These are phyloP conservation scores for Ascochyta viciae-villosae DNA, from an alignment of 2,329 filamentous ascomycete species.

Conservation along the genomic window DNA sequence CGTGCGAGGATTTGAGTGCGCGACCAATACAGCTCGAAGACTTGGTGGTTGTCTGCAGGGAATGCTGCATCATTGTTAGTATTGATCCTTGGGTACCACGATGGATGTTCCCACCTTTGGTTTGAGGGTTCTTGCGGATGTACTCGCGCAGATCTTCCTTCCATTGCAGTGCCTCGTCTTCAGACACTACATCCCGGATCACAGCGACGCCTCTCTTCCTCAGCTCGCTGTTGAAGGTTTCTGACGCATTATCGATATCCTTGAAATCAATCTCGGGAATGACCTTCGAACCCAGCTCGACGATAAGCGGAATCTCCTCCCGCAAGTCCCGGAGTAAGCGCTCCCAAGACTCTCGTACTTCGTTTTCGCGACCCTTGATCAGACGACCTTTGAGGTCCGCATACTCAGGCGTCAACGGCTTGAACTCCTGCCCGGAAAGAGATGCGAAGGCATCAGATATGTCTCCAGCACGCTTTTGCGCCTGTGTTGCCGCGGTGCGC, in stretches of 20 bases:
- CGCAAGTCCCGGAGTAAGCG: slow-evolving; percentile 52
- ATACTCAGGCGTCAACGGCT: slow-evolving; percentile 54
- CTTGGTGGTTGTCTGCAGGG: slow-evolving; percentile 57
- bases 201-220: slow-evolving; percentile 63
- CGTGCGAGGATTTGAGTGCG: slow-evolving; percentile 56
- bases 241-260: slow-evolving; percentile 57
- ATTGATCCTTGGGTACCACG: neutral
- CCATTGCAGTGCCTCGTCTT: slow-evolving; percentile 53
- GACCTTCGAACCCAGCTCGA: slow-evolving; percentile 50
- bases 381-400: slow-evolving; percentile 55
- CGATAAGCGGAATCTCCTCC: slow-evolving; percentile 55
- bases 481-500: slow-evolving; percentile 40
- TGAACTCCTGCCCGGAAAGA: slow-evolving; percentile 56
- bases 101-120: slow-evolving; percentile 38
- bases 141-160: slow-evolving; percentile 56
- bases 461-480: slow-evolving; percentile 56
- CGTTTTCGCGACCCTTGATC: slow-evolving; percentile 57
- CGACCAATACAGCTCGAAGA: slow-evolving; percentile 61
- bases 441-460: slow-evolving; percentile 60
- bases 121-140: slow-evolving; percentile 55
- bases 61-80: slow-evolving; percentile 48
- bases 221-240: slow-evolving; percentile 64
- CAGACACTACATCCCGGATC: slow-evolving; percentile 54
- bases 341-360: slow-evolving; percentile 55
- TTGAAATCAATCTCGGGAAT: slow-evolving; percentile 58